Conservation (phyloP, 805 yeast genomes). For the Candida namnaoensis region DNA sequence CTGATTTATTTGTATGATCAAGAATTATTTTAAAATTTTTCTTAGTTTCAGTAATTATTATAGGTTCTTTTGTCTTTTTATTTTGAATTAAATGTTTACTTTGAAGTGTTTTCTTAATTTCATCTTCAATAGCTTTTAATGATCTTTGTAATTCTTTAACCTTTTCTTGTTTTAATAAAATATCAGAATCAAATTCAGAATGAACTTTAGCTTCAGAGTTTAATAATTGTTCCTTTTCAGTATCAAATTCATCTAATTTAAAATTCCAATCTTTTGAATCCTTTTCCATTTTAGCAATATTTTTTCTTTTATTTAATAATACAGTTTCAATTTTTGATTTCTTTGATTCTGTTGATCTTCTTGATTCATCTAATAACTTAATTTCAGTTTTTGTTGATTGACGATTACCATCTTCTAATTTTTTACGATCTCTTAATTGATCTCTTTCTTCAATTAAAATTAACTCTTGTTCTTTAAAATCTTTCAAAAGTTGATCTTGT, state of each 20-base stretch:
- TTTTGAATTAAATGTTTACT: slow-evolving; percentile 3
- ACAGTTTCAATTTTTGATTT: slow-evolving; percentile 23
- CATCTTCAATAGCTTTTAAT: slow-evolving; percentile 11
- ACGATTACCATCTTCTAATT: slow-evolving; percentile 31
- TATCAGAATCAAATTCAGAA: slow-evolving; percentile 10
- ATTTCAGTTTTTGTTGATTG: slow-evolving; percentile 30
- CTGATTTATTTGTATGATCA: slow-evolving; percentile 12
- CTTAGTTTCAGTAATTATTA: slow-evolving; percentile 3
- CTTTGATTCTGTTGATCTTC: slow-evolving; percentile 25
- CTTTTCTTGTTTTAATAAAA: slow-evolving; percentile 3
- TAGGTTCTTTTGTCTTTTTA: slow-evolving; percentile 14
- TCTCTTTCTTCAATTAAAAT: slow-evolving; percentile 24
- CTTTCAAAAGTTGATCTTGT: slow-evolving; percentile 21
- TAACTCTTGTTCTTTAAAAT: slow-evolving; percentile 29
- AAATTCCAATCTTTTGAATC: slow-evolving; percentile 26
- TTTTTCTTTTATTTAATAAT: slow-evolving; percentile 18
- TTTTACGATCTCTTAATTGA: slow-evolving; percentile 29
- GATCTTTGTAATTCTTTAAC: slow-evolving; percentile 5
- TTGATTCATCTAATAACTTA: slow-evolving; percentile 31
- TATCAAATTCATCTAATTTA: slow-evolving; percentile 16
- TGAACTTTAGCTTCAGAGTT: slow-evolving; percentile 9
- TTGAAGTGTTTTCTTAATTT: slow-evolving; percentile 1
- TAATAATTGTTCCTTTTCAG: slow-evolving; percentile 7
- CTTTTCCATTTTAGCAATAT: slow-evolving; percentile 22
- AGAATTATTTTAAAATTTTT: slow-evolving; percentile 9